These are phyloP conservation scores for Arthrobotrys pseudoclavata DNA, from an alignment of 2,329 filamentous ascomycete genomes.

Conservation along the genomic window DNA sequence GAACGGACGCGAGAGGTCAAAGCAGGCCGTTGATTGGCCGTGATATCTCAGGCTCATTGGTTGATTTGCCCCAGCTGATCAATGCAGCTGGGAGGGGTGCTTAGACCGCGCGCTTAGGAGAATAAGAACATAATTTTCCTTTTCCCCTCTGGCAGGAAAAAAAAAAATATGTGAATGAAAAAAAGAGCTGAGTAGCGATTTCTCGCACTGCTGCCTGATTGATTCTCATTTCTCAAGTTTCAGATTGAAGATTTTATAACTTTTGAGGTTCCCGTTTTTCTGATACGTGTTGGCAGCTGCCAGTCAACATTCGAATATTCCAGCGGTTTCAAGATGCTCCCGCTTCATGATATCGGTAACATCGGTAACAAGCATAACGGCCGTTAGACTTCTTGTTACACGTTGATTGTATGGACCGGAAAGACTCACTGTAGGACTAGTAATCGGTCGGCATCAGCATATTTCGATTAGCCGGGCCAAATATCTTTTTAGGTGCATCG, in stretches of 20 bases:
- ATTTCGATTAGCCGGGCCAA: slow-evolving; percentile 6
- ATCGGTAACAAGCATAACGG: slow-evolving; percentile 20
- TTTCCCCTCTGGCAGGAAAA: slow-evolving; percentile 15
- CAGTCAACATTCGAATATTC: slow-evolving; percentile 5
- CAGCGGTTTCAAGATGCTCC: slow-evolving; percentile 30
- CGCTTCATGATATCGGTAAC: slow-evolving; percentile 15
- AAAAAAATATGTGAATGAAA: slow-evolving; percentile 15
- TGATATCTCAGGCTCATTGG: slow-evolving; percentile 43
- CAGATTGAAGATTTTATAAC: slow-evolving; percentile 44
- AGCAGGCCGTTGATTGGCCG: slow-evolving; percentile 44
- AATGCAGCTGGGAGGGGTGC: slow-evolving; percentile 53
- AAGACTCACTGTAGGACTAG: slow-evolving; percentile 7
- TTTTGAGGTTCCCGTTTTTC: slow-evolving; percentile 38
- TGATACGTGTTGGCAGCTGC: slow-evolving; percentile 33
- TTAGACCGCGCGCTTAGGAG: slow-evolving; percentile 60
- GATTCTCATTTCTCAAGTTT: slow-evolving; percentile 60
- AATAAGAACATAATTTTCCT: slow-evolving; percentile 40
- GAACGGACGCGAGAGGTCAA: slow-evolving; percentile 56
- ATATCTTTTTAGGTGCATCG: slow-evolving; percentile 29
- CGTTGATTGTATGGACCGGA: slow-evolving; percentile 3
- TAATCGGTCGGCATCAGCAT: slow-evolving; percentile 5
- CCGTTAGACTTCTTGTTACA: slow-evolving; percentile 15
- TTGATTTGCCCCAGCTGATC: slow-evolving; percentile 54
- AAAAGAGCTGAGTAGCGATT: slow-evolving; percentile 18
- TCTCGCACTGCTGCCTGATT: slow-evolving; percentile 48